Conservation (phyloP, 2,329 filamentous ascomycete species). For the Penicillium italicum region DNA sequence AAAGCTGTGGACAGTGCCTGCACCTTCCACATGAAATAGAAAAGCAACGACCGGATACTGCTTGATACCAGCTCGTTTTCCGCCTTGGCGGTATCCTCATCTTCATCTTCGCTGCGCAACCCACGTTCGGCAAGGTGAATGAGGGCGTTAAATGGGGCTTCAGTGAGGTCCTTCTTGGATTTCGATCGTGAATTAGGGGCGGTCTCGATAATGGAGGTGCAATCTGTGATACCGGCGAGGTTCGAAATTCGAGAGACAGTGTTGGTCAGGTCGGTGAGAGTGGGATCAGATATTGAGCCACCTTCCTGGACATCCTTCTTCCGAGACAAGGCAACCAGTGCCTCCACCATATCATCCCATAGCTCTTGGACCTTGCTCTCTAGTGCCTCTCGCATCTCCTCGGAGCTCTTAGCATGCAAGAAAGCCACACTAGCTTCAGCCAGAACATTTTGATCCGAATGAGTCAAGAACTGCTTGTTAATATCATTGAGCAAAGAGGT, state of each 20-base stretch:
- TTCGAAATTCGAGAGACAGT: constrained; percentile 76
- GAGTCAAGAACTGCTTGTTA: constrained; percentile 88
- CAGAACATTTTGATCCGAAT: constrained; percentile 80
- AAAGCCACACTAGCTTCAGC: constrained; percentile 79
- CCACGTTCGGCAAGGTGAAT: constrained; percentile 71
- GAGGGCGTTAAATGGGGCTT: constrained; percentile 61
- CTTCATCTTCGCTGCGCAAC: constrained; percentile 57
- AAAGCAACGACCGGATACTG: constrained; percentile 71
- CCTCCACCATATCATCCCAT: constrained; percentile 79
- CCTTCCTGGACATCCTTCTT: constrained; percentile 68
- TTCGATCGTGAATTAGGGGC: constrained; percentile 32
- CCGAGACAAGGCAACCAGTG: constrained; percentile 67
- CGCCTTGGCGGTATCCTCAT: constrained; percentile 67
- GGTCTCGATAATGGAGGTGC: constrained; percentile 69
- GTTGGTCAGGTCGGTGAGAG: constrained; percentile 68
- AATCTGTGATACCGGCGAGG: constrained; percentile 74
- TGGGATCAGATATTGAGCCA: constrained; percentile 62
- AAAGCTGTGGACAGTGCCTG: constrained; percentile 57
- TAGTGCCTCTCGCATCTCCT: constrained; percentile 82
- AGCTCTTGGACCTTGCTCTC: constrained; percentile 74
- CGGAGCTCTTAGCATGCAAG: constrained; percentile 77
- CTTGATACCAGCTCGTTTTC: constrained; percentile 76
- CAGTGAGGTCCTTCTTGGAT: constrained; percentile 36
- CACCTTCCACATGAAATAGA: constrained; percentile 96
- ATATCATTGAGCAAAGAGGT: constrained; percentile 82